Evolutionary conservation across 1,139 yeast species (phyloP).

Genomic region (Pichia sp.): DNA sequence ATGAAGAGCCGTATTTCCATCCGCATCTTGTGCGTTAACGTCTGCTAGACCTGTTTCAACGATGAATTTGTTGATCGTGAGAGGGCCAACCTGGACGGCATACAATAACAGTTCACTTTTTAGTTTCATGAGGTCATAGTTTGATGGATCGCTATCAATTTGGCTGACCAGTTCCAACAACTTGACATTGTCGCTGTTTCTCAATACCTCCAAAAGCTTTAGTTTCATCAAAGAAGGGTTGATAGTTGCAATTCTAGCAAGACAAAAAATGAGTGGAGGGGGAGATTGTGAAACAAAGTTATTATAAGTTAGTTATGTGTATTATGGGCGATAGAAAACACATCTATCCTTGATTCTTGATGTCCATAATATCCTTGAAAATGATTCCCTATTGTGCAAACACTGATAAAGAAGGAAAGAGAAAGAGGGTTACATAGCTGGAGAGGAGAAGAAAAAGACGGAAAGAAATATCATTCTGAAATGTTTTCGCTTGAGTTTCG

Average conservation of each 20-base stretch:
- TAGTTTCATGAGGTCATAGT: conserved; percentile 33
- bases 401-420: not conserved
- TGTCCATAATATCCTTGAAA: conserved; percentile 8
- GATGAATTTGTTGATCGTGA: conserved; percentile 44
- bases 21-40: conserved; percentile 68
- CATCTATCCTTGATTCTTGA: conserved; percentile 7
- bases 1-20: conserved; percentile 91
- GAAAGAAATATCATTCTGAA: not conserved
- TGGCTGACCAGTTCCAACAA: conserved; percentile 30
- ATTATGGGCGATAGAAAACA: not conserved
- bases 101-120: conserved; percentile 58
- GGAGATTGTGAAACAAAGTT: not conserved
- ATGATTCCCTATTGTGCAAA: conserved; percentile 7
- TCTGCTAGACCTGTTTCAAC: conserved; percentile 40
- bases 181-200: conserved; percentile 49
- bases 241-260: conserved; percentile 14
- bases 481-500: not conserved
- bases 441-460: not conserved
- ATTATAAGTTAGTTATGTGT: conserved; percentile 5
- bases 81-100: conserved; percentile 86
- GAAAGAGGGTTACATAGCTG: not conserved
- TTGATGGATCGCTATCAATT: conserved; percentile 33
- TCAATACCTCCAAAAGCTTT: conserved; percentile 61
- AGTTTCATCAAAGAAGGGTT: conserved; percentile 63
- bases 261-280: not conserved